Base-by-base conservation (phyloP, 2,329 filamentous ascomycete genomes). In the Epichloe elymi region DNA sequence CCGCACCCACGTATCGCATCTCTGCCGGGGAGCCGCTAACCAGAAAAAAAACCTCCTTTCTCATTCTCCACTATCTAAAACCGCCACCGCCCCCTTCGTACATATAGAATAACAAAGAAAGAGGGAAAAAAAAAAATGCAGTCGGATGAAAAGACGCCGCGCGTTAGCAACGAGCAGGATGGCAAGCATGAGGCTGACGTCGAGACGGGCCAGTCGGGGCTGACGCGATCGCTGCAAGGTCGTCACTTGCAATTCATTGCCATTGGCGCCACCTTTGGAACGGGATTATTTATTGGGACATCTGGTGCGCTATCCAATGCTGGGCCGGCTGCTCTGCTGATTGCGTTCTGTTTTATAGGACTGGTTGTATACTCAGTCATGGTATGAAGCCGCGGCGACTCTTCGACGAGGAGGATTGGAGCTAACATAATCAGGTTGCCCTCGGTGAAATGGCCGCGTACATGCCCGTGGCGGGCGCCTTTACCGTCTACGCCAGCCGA, bases 281-380 rank as follows among this genome's bases (percentile, higher is more conserved):
- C 84, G 2, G 84, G 84, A 56, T 73, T 88, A 42, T 87, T 88
- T 65, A 74, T 88, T 36, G 82, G 83, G 48, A 80, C 77, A 47
- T 83, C 84, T 43, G 69, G 68, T 40, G 80, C 81, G 14, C 71
- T 88, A 49, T 71, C 78, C 52, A 78, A 73, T 46, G 74, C 80
- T 10, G 84, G 85, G 0, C 84, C 85, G 10, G 79, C 78, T 1
- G 79, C 81, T 33, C 76, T 80, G 38, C 71, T 88, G 45, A 75
- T 88, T 56, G 82, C 80, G 46, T 88, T 85, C 61, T 61, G 78
- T 53, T 83, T 85, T 55, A 75, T 89, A 61, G 86, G 85, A 48
- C 73, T 78, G 15, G 77, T 90, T 53, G 78, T 91, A 46, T 91
- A 79, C 70, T 82, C 81, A 4, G 81, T 90, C 66, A 89, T 91